A percentile compares a stretch with the other conserved stretches of the same genome.
phyloP scores from a whole-genome alignment of 257 asterid genomes.

The Solanum dulcamara region DNA sequence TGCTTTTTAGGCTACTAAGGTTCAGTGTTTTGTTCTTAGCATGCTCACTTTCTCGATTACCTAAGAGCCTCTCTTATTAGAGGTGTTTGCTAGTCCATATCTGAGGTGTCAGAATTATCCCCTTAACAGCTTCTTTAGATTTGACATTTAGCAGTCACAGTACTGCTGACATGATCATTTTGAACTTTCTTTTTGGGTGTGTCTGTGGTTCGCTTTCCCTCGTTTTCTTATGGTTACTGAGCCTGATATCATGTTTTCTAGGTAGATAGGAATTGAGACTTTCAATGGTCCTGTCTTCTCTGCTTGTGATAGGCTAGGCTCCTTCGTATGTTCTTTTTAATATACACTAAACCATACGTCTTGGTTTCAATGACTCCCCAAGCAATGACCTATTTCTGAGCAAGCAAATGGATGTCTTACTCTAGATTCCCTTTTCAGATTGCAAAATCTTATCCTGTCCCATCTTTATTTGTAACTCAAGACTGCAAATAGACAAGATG shows the following conservation, averaged over 20 bases:
- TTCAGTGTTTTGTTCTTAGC: not conserved
- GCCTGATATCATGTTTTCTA: not conserved
- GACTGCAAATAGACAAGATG: not conserved
- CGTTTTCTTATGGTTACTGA: not conserved
- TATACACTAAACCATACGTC: not conserved
- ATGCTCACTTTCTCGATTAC: not conserved
- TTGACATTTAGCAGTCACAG: not conserved
- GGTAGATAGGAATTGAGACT: not conserved
- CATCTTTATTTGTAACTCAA: not conserved
- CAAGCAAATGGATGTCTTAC: not conserved
- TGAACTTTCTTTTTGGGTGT: not conserved
- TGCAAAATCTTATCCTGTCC: not conserved
- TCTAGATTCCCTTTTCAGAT: not conserved
- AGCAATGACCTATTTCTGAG: not conserved
- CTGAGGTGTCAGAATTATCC: not conserved
- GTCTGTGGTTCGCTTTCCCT: not conserved
- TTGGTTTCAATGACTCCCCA: not conserved
- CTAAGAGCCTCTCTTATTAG: not conserved
- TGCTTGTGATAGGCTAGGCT: not conserved
- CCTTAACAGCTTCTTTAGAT: not conserved
- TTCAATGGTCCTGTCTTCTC: not conserved
- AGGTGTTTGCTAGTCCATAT: not conserved
- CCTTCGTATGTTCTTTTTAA: not conserved
- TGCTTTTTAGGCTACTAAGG: not conserved
- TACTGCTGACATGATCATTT: not conserved